Evolutionary conservation across 306 rosid genomes (phyloP).

Genomic region (Citrullus colocynthis): DNA sequence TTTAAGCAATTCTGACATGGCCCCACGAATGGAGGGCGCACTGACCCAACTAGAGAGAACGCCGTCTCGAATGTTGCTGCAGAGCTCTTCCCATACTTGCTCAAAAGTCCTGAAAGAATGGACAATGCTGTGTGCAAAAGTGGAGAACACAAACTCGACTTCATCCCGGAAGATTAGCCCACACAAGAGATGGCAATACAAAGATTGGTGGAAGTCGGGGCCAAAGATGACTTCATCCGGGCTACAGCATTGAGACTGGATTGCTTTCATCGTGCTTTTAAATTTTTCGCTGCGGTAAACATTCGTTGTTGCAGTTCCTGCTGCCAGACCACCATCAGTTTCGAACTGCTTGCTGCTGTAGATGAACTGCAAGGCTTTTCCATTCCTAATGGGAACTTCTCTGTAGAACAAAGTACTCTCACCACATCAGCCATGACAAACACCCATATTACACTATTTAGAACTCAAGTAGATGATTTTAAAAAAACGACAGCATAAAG

Average conservation of each 20-base stretch:
- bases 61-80: slow-evolving; percentile 49
- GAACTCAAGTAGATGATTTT: background rate
- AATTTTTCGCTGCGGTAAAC: slow-evolving; percentile 31
- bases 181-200: slow-evolving; percentile 87
- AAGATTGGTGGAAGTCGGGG: slow-evolving; percentile 68
- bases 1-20: slow-evolving; percentile 54
- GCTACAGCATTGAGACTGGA: slow-evolving; percentile 52
- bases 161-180: slow-evolving; percentile 57
- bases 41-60: slow-evolving; percentile 40
- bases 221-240: slow-evolving; percentile 83
- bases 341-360: slow-evolving; percentile 71
- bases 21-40: slow-evolving; percentile 31
- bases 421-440: slow-evolving; percentile 9
- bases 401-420: slow-evolving; percentile 19
- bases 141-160: slow-evolving; percentile 42
- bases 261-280: slow-evolving; percentile 31
- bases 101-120: slow-evolving; percentile 71
- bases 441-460: background rate
- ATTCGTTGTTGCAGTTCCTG: slow-evolving; percentile 83
- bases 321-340: slow-evolving; percentile 59
- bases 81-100: slow-evolving; percentile 64
- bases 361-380: slow-evolving; percentile 65
- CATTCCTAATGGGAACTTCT: slow-evolving; percentile 58
- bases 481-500: background rate
- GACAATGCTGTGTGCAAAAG: slow-evolving; percentile 78